A percentile compares a stretch with the other conserved stretches of the same genome.
phyloP scores from a whole-genome alignment of 306 rosid genomes.

The Carpinus viminea region DNA sequence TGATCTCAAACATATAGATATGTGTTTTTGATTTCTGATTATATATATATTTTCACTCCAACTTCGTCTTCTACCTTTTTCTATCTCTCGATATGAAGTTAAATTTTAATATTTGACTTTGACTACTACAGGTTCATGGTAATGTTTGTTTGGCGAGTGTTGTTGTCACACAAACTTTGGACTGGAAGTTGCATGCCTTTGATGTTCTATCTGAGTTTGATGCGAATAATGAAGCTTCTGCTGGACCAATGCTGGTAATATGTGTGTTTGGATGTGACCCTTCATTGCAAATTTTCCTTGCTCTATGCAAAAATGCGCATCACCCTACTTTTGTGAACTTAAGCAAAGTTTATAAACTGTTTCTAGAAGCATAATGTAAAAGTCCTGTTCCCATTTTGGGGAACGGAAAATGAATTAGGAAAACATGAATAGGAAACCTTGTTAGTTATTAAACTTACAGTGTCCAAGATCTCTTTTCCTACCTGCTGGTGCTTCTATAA shows the following conservation, averaged over 20 bases:
- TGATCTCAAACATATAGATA: not conserved
- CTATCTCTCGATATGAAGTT: not conserved
- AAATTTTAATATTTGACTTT: conserved; percentile 26
- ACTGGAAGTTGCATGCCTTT: conserved; percentile 98
- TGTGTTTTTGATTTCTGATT: not conserved
- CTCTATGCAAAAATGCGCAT: not conserved
- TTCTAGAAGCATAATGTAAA: not conserved
- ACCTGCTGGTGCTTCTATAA: no score
- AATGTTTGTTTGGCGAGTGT: conserved; percentile 95
- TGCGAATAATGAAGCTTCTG: conserved; percentile 65
- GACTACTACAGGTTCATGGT: conserved; percentile 71
- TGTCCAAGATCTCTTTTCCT: no score
- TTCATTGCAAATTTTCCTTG: conserved; percentile 25
- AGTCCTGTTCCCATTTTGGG: not conserved
- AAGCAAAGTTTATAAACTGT: not conserved
- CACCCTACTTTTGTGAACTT: not conserved
- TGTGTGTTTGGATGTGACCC: conserved; percentile 17
- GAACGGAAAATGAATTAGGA: no score
- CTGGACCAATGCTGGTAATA: conserved; percentile 86
- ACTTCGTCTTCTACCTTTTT: not conserved
- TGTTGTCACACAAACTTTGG: conserved; percentile 94
- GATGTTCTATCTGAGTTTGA: conserved; percentile 95
- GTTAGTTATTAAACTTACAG: no score
- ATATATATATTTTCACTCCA: not conserved
- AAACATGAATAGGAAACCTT: no score